Percentiles rank a stretch among this genome's conserved stretches.
These are phyloP conservation scores for Hypoxylon sp. DNA, from an alignment of 2,329 filamentous ascomycete species.

Conservation along the genomic window DNA sequence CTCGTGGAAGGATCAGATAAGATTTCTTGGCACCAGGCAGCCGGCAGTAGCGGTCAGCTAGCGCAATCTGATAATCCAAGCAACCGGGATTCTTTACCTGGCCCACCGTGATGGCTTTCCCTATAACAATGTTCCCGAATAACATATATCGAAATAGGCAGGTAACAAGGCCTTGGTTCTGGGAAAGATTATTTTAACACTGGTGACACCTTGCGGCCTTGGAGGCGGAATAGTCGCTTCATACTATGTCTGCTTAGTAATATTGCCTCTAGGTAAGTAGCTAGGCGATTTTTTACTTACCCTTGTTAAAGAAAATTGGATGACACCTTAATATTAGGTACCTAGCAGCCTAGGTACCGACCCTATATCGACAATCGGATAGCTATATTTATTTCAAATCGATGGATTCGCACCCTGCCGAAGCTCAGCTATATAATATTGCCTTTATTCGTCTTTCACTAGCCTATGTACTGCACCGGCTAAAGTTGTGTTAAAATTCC, in stretches of 20 bases:
- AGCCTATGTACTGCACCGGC: too few species aligned
- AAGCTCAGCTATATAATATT: too few species aligned
- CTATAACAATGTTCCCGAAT: background rate
- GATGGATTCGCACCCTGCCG: too few species aligned
- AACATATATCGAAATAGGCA: background rate
- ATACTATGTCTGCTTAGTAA: background rate
- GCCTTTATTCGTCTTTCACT: too few species aligned
- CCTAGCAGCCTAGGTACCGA: too few species aligned
- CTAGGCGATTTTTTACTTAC: background rate
- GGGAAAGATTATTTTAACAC: background rate
- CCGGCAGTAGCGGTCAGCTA: conserved; percentile 21
- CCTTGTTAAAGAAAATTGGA: too few species aligned
- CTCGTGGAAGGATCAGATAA: conserved; percentile 33
- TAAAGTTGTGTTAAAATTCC: too few species aligned
- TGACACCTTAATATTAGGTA: too few species aligned
- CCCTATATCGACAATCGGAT: background rate
- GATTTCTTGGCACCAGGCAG: conserved; percentile 12
- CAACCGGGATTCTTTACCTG: conserved; percentile 2
- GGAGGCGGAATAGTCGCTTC: background rate
- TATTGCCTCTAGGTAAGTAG: too few species aligned
- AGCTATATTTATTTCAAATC: too few species aligned
- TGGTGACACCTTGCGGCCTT: background rate
- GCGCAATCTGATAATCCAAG: conserved; percentile 38
- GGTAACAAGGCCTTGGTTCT: background rate
- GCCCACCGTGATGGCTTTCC: background rate